Evolutionary conservation across 306 rosid genomes (phyloP).

Genomic region (Vigna hirtella): DNA sequence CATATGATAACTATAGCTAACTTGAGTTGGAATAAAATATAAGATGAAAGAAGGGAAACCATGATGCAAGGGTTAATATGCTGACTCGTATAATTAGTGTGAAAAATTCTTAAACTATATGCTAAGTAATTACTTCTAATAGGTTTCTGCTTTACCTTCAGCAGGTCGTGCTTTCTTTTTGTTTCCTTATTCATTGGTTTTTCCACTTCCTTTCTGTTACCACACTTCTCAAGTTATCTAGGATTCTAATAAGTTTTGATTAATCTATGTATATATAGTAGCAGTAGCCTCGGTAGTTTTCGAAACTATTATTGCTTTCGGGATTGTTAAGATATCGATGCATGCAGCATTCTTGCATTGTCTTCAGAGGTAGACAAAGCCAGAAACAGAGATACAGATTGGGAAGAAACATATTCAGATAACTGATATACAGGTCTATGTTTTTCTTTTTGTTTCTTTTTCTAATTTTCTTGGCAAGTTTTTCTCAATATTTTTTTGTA

Average conservation of each 20-base stretch:
- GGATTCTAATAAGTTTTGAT: conserved; percentile 4
- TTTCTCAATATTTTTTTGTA: neutral
- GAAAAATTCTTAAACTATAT: neutral
- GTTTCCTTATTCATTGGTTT: conserved; percentile 8
- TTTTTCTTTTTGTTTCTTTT: neutral
- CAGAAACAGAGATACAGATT: neutral
- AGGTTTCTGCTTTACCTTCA: neutral
- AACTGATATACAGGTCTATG: neutral
- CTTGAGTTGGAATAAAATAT: too few relatives aligned
- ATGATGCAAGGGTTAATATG: too few relatives aligned
- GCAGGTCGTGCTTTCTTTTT: conserved; percentile 4
- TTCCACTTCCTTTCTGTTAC: conserved; percentile 1
- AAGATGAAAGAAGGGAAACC: neutral
- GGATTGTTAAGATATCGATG: neutral
- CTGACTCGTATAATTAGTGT: neutral
- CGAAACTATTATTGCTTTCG: neutral
- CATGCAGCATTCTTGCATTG: conserved; percentile 8
- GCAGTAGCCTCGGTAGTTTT: neutral
- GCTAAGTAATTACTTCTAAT: neutral
- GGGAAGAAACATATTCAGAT: neutral
- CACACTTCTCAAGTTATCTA: conserved; percentile 22
- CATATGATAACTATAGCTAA: too few relatives aligned
- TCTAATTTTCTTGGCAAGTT: neutral
- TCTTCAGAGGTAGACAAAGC: neutral
- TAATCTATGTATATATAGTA: neutral